Evolutionary conservation across 2,329 filamentous ascomycete genomes (phyloP).

Genomic region (Alternaria triticina): DNA sequence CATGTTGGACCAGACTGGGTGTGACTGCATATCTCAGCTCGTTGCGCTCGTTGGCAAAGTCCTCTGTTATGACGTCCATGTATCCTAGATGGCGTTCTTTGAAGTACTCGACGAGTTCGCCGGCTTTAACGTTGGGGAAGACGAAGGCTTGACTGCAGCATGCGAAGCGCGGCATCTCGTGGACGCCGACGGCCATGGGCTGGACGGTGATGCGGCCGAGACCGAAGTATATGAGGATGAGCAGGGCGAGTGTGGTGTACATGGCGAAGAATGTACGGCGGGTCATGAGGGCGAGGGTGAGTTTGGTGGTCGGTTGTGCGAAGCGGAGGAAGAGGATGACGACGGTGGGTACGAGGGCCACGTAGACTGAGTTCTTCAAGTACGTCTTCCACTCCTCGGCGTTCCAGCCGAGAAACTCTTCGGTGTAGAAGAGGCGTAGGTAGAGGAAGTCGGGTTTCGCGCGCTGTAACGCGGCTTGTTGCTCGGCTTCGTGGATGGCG

Average conservation of each 20-base stretch:
- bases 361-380: constrained; percentile 41
- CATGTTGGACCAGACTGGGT: constrained; percentile 54
- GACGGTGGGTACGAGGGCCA: constrained; percentile 24
- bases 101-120: constrained; percentile 39
- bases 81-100: constrained; percentile 44
- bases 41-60: constrained; percentile 49
- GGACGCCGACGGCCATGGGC: constrained; percentile 46
- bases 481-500: constrained; percentile 45
- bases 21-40: constrained; percentile 52
- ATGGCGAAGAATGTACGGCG: constrained; percentile 27
- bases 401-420: constrained; percentile 56
- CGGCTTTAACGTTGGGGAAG: constrained; percentile 47
- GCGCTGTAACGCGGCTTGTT: constrained; percentile 29
- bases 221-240: constrained; percentile 48
- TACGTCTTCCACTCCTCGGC: constrained; percentile 51
- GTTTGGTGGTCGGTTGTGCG: constrained; percentile 24
- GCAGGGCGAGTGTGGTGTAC: constrained; percentile 15
- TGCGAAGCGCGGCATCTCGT: constrained; percentile 51
- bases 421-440: constrained; percentile 56
- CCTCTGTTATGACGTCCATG: constrained; percentile 51
- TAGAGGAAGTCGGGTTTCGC: constrained; percentile 48
- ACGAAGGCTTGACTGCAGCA: constrained; percentile 56
- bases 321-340: constrained; percentile 36
- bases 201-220: constrained; percentile 50
- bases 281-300: constrained; percentile 26